These are phyloP conservation scores for Xanthoconium separans DNA, from an alignment of 1,284 basidiomycete species.

Conservation along the genomic window DNA sequence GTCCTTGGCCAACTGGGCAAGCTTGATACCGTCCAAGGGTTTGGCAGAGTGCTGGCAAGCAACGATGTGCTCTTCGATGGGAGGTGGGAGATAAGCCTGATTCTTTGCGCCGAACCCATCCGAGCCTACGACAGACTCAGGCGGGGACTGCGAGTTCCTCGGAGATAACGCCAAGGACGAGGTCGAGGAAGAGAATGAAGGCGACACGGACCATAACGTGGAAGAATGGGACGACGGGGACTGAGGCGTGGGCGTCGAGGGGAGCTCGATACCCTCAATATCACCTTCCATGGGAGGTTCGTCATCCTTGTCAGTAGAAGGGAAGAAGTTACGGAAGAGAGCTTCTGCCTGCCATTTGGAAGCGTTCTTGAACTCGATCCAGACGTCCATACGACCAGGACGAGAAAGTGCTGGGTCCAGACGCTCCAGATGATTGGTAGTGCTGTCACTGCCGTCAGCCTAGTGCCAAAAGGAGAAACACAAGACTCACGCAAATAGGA, in stretches of 20 bases:
- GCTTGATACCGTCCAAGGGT: slow-evolving; percentile 59
- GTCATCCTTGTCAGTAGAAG: slow-evolving; percentile 54
- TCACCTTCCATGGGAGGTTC: slow-evolving; percentile 44
- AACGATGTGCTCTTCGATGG: slow-evolving; percentile 57
- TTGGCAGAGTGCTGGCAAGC: slow-evolving; percentile 59
- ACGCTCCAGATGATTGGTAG: slow-evolving; percentile 81
- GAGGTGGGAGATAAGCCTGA: slow-evolving; percentile 61
- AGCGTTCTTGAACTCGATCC: slow-evolving; percentile 85
- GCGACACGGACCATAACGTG: slow-evolving; percentile 38
- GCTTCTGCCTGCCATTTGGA: slow-evolving; percentile 79
- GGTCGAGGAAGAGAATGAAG: slow-evolving; percentile 35
- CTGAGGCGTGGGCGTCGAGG: slow-evolving; percentile 36
- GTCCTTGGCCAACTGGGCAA: slow-evolving; percentile 62
- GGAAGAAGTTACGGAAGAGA: slow-evolving; percentile 86
- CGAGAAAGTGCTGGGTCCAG: slow-evolving; percentile 81
- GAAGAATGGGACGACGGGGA: slow-evolving; percentile 33
- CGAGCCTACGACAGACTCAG: slow-evolving; percentile 28
- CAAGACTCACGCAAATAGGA: slow-evolving; percentile 72
- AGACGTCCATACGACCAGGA: slow-evolving; percentile 88
- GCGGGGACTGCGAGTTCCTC: slow-evolving; percentile 25
- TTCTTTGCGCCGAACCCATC: slow-evolving; percentile 56
- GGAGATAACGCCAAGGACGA: slow-evolving; percentile 31
- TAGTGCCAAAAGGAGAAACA: not conserved
- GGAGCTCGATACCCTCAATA: slow-evolving; percentile 48
- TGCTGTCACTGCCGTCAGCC: slow-evolving; percentile 38